A percentile compares a stretch with the other conserved stretches of the same genome.
phyloP scores from a whole-genome alignment of 139 green algal species.

The Astrephomene gubernaculifera region DNA sequence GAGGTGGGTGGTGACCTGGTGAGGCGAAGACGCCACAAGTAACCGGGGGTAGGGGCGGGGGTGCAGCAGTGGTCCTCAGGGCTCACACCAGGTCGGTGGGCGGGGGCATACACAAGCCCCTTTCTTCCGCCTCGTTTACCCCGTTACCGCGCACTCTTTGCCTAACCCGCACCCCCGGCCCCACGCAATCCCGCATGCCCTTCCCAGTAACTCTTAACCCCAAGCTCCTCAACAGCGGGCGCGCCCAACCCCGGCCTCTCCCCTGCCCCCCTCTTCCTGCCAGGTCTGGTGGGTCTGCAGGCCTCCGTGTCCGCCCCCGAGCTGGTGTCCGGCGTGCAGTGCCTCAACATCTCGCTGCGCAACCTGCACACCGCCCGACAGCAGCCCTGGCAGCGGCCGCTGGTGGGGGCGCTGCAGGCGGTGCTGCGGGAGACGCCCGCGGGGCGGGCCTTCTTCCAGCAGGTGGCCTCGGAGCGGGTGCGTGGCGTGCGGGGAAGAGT shows the following conservation, averaged over 20 bases:
- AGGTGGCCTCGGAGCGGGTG: slow-evolving; percentile 70
- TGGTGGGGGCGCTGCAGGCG: slow-evolving; percentile 81
- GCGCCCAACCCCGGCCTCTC: too few species aligned
- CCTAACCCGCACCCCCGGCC: too few species aligned
- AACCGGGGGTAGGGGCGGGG: too few species aligned
- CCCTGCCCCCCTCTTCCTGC: neutral
- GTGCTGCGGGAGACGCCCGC: slow-evolving; percentile 77
- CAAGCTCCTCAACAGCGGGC: too few species aligned
- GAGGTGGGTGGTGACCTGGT: slow-evolving; percentile 62
- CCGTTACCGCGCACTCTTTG: too few species aligned
- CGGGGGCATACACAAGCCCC: too few species aligned
- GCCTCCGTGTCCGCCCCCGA: slow-evolving; percentile 58
- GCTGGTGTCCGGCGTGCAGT: slow-evolving; percentile 77
- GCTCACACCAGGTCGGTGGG: too few species aligned
- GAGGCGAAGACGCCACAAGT: too few species aligned
- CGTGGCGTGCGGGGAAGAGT: neutral
- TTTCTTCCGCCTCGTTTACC: too few species aligned
- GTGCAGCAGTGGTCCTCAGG: too few species aligned
- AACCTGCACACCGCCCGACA: slow-evolving; percentile 58
- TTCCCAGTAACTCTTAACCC: too few species aligned
- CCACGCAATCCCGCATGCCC: too few species aligned
- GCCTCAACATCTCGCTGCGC: slow-evolving; percentile 65
- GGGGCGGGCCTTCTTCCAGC: slow-evolving; percentile 82
- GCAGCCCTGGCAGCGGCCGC: slow-evolving; percentile 66
- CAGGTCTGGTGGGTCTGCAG: slow-evolving; percentile 61